Percentiles rank a stretch among this genome's conserved stretches.
phyloP scores from a whole-genome alignment of 768 basidiomycete species.

The Amanita brunnescens region DNA sequence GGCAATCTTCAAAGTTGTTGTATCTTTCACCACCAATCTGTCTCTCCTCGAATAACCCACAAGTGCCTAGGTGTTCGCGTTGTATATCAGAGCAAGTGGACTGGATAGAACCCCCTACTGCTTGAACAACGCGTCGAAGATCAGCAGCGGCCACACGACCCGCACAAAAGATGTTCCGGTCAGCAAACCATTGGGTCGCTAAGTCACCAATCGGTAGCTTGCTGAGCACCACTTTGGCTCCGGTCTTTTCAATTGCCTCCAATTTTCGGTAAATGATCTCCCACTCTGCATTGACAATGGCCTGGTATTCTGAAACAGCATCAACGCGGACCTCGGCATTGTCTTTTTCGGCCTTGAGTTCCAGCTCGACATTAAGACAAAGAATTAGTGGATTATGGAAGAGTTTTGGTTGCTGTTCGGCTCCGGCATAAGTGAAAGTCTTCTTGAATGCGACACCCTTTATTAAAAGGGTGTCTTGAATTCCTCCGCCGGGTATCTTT shows the following conservation, averaged over 20 bases:
- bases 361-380: conserved; percentile 94
- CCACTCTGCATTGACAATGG: conserved; percentile 99
- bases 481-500: conserved; percentile 94
- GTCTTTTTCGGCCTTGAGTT: conserved; percentile 98
- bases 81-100: conserved; percentile 92
- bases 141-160: conserved; percentile 89
- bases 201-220: conserved; percentile 98
- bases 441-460: conserved; percentile 97
- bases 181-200: conserved; percentile 99
- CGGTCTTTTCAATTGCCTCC: conserved; percentile 91
- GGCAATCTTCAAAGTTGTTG: conserved; percentile 91
- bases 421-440: conserved; percentile 98
- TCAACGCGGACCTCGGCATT: conserved; percentile 98
- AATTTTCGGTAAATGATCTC: conserved; percentile 98
- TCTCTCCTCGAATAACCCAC: conserved; percentile 84
- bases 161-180: conserved; percentile 97
- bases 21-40: conserved; percentile 97
- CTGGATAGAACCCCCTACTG: conserved; percentile 91
- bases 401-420: conserved; percentile 95
- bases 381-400: conserved; percentile 86
- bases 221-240: conserved; percentile 95
- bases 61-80: conserved; percentile 88
- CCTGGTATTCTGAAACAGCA: conserved; percentile 95
- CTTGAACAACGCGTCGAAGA: conserved; percentile 89
- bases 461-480: conserved; percentile 91